A percentile compares a stretch with the other conserved stretches of the same genome.
These are phyloP conservation scores for Groenewaldozyma sp. DNA, from an alignment of 1,139 yeast species.

Conservation along the genomic window DNA sequence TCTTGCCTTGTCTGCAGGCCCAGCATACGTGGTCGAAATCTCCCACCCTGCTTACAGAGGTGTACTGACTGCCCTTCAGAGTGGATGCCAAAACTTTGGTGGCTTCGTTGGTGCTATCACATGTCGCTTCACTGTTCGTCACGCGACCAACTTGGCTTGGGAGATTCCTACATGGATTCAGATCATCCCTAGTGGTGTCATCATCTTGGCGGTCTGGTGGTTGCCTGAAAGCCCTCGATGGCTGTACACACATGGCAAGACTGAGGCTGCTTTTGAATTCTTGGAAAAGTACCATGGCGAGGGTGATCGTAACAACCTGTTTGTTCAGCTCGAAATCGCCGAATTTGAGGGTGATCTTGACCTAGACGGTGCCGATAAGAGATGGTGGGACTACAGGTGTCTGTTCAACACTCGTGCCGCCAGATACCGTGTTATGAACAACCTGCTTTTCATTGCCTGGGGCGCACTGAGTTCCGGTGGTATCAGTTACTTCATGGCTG, in stretches of 20 bases:
- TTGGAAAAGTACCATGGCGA: constrained; percentile 19
- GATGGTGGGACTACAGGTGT: constrained; percentile 26
- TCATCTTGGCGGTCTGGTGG: constrained; percentile 45
- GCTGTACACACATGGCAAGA: constrained; percentile 39
- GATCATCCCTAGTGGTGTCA: constrained; percentile 34
- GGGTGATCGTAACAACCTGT: constrained; percentile 15
- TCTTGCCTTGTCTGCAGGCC: constrained; percentile 18
- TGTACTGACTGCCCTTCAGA: constrained; percentile 27
- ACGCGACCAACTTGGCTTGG: constrained; percentile 33
- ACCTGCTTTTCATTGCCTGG: constrained; percentile 11
- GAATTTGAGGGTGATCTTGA: constrained; percentile 14
- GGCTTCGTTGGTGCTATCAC: constrained; percentile 40
- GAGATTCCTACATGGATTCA: constrained; percentile 40
- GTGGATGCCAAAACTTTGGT: constrained; percentile 39
- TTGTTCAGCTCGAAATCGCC: constrained; percentile 14
- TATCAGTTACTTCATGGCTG: constrained; percentile 14
- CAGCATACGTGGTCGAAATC: constrained; percentile 16
- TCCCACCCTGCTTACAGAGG: constrained; percentile 18
- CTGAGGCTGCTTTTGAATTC: constrained; percentile 37
- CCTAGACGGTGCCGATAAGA: constrained; percentile 13
- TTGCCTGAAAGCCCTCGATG: constrained; percentile 69
- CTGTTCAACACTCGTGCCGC: constrained; percentile 31
- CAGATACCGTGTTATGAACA: constrained; percentile 25
- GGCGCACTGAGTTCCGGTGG: constrained; percentile 14
- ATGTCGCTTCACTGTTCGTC: constrained; percentile 33